Base-by-base conservation (phyloP, 257 asterid genomes). In the Salvia rosmarinus region DNA sequence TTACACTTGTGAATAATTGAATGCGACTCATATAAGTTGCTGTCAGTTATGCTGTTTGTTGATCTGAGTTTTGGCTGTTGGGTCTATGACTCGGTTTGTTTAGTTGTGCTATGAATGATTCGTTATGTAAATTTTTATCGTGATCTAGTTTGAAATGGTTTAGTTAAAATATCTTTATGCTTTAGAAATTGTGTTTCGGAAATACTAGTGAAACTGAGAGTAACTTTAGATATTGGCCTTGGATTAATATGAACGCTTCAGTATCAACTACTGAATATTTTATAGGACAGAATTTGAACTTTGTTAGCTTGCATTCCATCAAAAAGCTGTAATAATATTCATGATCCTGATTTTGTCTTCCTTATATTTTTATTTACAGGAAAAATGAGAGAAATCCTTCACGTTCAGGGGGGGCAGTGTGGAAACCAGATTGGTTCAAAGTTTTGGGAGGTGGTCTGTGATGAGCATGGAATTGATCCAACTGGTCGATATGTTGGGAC, bases 321-420 rank as follows among this genome's bases (percentile, higher is more conserved):
- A 14, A 56, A 17, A 67, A 40, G 4, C 30, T 49, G 23, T 32
- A 12, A 55, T 70, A 44, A 23, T 20, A 58, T 64, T 71, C 19
- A 56, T 70, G 62, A 44, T 65, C 50, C 5, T 69, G 28, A n/a
- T n/a, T n/a, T 59, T 23, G 55, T 14, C 4, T 57, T 28, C 42
- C 44, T 21, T 55, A 55, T 7, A 34, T 28, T 32, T 28, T 51
- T 68, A 25, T 32, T 71, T 68, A 9, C 80, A 85, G 89, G 78
- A 34, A 84, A 80, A 63, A 88, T 90, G 97, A 88, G 97, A 80
- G 97, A 90, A 87, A 90, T 90, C 89, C 97, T 90, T 72, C 97
- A 90, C 39, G 56, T 90, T 72, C 97, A 90, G 75, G 97, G 90
- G 7, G 97, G 97, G 8, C 96, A 90, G 72, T 90, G 97, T 46